Evolutionary conservation across 352 stramenopile genomes (phyloP), one percentile per base, ranked within the genome.

Genomic region (Plasmopara muralis): DNA sequence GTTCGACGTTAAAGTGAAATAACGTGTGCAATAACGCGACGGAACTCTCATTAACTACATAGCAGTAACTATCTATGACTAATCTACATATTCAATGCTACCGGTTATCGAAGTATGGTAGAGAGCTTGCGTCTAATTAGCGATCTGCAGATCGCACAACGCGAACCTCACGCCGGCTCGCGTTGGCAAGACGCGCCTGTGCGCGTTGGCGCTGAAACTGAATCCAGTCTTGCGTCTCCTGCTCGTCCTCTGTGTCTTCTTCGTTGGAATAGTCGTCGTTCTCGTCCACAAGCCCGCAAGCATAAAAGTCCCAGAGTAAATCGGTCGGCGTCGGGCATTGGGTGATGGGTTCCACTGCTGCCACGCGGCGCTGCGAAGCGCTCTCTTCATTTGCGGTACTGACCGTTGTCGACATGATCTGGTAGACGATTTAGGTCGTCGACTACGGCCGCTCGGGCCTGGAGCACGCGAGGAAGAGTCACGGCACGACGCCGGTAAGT

Each of bases 191-290:
- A 38, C 69, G 72, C 62, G 54, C 68, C 35, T 78, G 65, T 30
- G 67, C 59, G 40, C 73, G 70, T 68, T 68, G 68, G 46, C 73
- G 73, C 70, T 84, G 67, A 62, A 79, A 79, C 41, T 66, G 58
- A 47, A 77, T 74, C 68, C 68, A 84, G 35, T 75, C 68, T 41
- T 72, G 64, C 16, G 70, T 77, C 54, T 82, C 69, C 40, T 68
- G 50, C 51, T 85, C 73, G 47, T 77, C 74, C 43, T 83, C 74
- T 34, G 75, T 78, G 63, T 87, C 76, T 66, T 78, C 68, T 43
- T 57, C 62, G 8, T 69, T 69, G 39, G 68, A 68, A 29, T 48
- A 46, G 5, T 66, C 65, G 31, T 74, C 66, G 53, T 64, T 64
- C 44, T 82, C 66, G 42, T 79, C 59, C 50, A 82, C 57, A 39